Base-by-base conservation (phyloP, 148 eudicot species). In the Euryodendron excelsum region DNA sequence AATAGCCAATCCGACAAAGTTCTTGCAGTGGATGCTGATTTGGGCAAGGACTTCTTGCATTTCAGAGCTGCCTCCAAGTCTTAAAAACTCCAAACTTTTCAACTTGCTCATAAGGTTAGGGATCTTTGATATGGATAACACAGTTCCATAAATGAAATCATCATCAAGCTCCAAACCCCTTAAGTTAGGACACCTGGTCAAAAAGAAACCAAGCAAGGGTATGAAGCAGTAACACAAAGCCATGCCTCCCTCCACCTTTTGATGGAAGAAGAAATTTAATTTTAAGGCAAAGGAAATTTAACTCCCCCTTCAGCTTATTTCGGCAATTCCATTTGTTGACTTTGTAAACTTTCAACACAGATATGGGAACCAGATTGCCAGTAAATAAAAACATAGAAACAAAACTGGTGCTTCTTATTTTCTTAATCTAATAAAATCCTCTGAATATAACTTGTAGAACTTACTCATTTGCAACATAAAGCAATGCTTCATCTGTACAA, bases 31-130 rank as follows among this genome's bases (percentile, higher is more conserved):
- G 33, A 64, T 7, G 69, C 9, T 17, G 39, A 33, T 33, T 15
- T 64, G 41, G 61, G 61, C 18, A 72, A 72, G 75, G 25, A 72
- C 20, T 52, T 31, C 75, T 30, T 72, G 13, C 60, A 72, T 18
- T 28, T 72, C 20, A 31, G 30, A 1, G 39, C 23, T 17, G 61
- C 37, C 31, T 52, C 61, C 75, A 20, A 48, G 50, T 33, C 44
- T 36, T 56, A 53, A 33, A 23, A 8, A 3, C 47, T 56, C 47
- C 76, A 73, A 36, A 56, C 5, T 4, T 23, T 34, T 73, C 76
- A 48, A 73, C 62, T 56, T 73, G 31, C 64, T 73, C 3, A 56
- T 1, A 34, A 73, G 45, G 18, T 37, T 25, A 5, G 64, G 76
- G 47, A 73, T 3, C 28, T 7, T 13, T 17, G 1, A 11, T n/a